Base-by-base conservation (phyloP, 2,329 filamentous ascomycete genomes). In the Monosporascus sp. region DNA sequence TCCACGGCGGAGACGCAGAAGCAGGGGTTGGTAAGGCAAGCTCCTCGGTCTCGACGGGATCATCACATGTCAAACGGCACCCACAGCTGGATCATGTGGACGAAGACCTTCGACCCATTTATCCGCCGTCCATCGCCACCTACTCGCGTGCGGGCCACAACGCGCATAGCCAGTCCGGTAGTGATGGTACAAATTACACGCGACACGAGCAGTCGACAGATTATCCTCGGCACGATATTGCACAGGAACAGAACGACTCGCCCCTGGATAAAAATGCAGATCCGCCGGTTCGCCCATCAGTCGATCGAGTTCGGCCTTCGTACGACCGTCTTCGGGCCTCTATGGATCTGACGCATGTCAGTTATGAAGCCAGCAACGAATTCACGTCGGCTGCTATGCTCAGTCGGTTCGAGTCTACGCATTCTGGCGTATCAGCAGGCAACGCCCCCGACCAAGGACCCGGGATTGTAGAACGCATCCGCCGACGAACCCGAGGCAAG, bases 101-200 rank as follows among this genome's bases (percentile, higher is more conserved):
- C 66, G 92, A 97, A 72, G 93, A 97, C 66, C 81, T 89, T 69
- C 84, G 91, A 60, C 92, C 92, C 35, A 96, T 97, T 64, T 97
- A 97, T 72, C 90, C 93, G 49, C 91, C 93, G 16, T 96, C 92
- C 51, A 85, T 93, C 63, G 88, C 90, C 48, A 93, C 90, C 17
- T 81, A 84, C 46, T 84, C 84, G 45, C 55, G 65, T 22, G 60
- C 62, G 2, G 93, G 88, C 35, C 87, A 94, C 68, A 93, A 85
- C 58, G 77, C 91, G 60, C 86, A 87, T 49, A 94, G 89, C 64
- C 90, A 96, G 67, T 95, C 93, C 63, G 91, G 91, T 56, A 97
- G 92, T 72, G 92, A 96, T 70, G 93, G 91, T 56, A 97, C 94
- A 49, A 92, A 95, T 63, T 95, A 91, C 70, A 95, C 91, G 22